Evolutionary conservation across 23 red algal genomes (phyloP).

Genomic region (Porphyridium purpureum): DNA sequence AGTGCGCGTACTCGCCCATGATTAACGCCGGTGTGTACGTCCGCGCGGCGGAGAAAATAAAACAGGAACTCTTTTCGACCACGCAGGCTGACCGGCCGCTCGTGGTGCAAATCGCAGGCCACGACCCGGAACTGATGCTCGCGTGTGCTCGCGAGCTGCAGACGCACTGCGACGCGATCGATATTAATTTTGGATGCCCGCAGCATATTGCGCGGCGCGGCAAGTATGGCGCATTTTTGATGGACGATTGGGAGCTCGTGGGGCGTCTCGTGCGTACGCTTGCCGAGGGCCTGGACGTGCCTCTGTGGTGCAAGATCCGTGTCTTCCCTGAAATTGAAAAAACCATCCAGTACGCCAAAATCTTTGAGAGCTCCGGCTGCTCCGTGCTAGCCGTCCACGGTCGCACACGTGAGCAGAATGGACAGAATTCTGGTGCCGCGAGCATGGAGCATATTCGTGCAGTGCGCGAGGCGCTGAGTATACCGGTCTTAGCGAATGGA

Average conservation of each 20-base stretch:
- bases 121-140: conserved; percentile 52
- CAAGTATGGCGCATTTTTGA: conserved; percentile 82
- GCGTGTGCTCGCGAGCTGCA: conserved; percentile 38
- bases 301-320: conserved; percentile 94
- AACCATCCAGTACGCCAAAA: conserved; percentile 60
- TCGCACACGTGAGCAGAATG: conserved; percentile 88
- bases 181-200: conserved; percentile 93
- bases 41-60: conserved; percentile 15
- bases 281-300: conserved; percentile 28
- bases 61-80: conserved; percentile 65
- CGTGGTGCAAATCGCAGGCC: conserved; percentile 72
- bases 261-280: conserved; percentile 25
- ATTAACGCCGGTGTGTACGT: conserved; percentile 47
- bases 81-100: conserved; percentile 41
- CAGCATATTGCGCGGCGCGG: conserved; percentile 85
- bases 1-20: conserved; percentile 91
- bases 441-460: conserved; percentile 67
- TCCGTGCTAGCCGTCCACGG: conserved; percentile 91
- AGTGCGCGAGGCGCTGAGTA: conserved; percentile 36
- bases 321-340: conserved; percentile 48
- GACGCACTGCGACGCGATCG: conserved; percentile 48
- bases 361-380: conserved; percentile 71
- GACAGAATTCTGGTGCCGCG: conserved; percentile 36
- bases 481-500: conserved; percentile 92
- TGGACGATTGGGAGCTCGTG: conserved; percentile 62